Conservation (phyloP, 1,284 basidiomycete genomes). For the Omphalotus olearius region DNA sequence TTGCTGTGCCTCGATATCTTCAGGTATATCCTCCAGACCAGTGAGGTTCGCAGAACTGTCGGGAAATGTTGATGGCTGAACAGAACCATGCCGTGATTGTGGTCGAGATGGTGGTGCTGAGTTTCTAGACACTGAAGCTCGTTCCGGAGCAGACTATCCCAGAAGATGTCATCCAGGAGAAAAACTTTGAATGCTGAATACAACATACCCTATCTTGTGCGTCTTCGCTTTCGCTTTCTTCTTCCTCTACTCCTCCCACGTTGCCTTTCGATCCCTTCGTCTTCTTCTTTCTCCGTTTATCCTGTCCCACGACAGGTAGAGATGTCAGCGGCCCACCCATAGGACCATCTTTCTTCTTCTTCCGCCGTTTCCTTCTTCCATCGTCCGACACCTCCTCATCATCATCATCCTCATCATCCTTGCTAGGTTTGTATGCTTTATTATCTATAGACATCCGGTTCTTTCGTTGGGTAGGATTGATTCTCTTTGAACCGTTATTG, state of each 20-base stretch:
- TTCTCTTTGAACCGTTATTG: conserved; percentile 28
- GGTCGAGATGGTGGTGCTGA: conserved; percentile 32
- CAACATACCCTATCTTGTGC: conserved; percentile 33
- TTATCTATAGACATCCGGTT: conserved; percentile 69
- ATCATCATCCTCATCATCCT: conserved; percentile 55
- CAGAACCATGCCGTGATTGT: conserved; percentile 28
- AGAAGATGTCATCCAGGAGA: conserved; percentile 12
- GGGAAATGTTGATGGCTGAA: conserved; percentile 27
- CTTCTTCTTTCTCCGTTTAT: conserved; percentile 38
- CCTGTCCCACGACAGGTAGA: conserved; percentile 60
- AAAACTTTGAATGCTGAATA: background rate
- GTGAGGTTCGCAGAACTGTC: conserved; percentile 28
- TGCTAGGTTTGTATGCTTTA: conserved; percentile 71
- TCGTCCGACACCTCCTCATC: conserved; percentile 31
- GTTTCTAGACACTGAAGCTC: conserved; percentile 23
- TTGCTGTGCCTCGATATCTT: conserved; percentile 38
- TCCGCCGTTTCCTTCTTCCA: conserved; percentile 40
- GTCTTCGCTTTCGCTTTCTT: conserved; percentile 28
- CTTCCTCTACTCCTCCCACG: conserved; percentile 27
- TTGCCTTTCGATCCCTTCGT: conserved; percentile 21
- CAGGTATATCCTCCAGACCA: conserved; percentile 54
- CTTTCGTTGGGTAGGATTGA: conserved; percentile 38
- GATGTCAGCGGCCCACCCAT: conserved; percentile 56
- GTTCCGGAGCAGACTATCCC: conserved; percentile 33
- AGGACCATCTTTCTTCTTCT: conserved; percentile 51